Evolutionary conservation across 2,329 filamentous ascomycete genomes (phyloP).

Genomic region (Fusarium sp.): DNA sequence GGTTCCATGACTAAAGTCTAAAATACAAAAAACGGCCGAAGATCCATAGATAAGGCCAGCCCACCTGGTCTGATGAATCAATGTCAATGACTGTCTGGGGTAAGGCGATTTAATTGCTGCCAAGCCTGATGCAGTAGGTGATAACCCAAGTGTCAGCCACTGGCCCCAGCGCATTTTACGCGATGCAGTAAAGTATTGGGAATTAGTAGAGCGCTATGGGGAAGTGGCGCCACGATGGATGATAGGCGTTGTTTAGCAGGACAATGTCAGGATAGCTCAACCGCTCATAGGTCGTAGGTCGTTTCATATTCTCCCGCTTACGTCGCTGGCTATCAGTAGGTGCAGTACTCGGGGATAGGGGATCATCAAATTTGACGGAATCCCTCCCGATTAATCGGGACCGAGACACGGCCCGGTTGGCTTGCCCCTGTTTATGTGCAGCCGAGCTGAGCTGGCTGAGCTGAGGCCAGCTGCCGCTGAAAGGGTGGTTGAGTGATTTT

Average conservation of each 20-base stretch:
- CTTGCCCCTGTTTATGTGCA: conserved; percentile 10
- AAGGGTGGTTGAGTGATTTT: neutral
- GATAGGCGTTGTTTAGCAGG: conserved; percentile 4
- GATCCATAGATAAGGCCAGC: conserved; percentile 2
- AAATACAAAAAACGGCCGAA: conserved; percentile 5
- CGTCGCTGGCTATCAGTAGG: no score
- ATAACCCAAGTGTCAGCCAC: conserved; percentile 13
- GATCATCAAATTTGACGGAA: conserved; percentile 1
- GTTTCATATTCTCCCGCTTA: neutral
- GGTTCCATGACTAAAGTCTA: neutral
- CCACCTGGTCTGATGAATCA: neutral
- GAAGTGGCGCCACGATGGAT: conserved; percentile 23
- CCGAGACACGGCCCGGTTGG: conserved; percentile 6
- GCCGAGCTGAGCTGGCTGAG: neutral
- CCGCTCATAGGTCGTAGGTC: neutral
- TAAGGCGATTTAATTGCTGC: conserved; percentile 1
- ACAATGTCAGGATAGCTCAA: no score
- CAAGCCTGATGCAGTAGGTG: conserved; percentile 22
- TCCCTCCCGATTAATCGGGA: conserved; percentile 2
- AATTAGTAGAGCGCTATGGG: neutral
- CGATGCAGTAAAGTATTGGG: conserved; percentile 1
- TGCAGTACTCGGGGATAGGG: neutral
- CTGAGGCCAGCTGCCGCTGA: conserved; percentile 7
- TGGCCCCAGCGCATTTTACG: neutral
- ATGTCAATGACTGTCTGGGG: conserved; percentile 1